Base-by-base conservation (phyloP, 352 stramenopile species). In the Pythium apleroticum region DNA sequence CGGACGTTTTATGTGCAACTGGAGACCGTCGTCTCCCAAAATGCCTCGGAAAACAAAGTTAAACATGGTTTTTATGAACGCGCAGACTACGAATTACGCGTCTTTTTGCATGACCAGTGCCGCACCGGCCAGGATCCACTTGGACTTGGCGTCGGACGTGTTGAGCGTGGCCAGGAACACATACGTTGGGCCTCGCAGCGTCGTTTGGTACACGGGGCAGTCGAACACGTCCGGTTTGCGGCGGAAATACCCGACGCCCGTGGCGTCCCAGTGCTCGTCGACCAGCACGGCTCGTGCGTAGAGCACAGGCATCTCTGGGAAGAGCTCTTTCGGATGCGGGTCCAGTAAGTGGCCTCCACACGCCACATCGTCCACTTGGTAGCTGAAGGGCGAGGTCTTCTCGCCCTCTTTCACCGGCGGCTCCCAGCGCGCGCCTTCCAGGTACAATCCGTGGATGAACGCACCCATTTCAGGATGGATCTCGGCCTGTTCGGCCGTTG, bases 131-230 rank as follows among this genome's bases (percentile, higher is more conserved):
- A 98, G 63, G 15, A 91, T 90, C 97, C 97, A 99, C 72, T 98
- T 98, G 43, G 82, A 75, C 63, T 92, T 88, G 9, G 74, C 61
- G 10, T 78, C 72, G 14, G 77, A 71, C 11, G 93, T 98, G 67
- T 92, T 91, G 17, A 99, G 75, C 48, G 96, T 98, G 19, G 95
- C 94, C n/a, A 98, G 76, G 71, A 98, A 98, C 9, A 99, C 84
- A 71, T 97, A 99, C 19, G 94, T 98, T n/a, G 96, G 91, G 1
- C 96, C 96, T 39, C 97, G 81, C 63, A 95, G 91, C 55, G 90
- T 98, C 33, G 97, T 99, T 52, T 98, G 91, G 71, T 99, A 99
- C 46, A 99, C 89, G 37, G 97, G 97, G 57, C 90, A 98, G 64
- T 99, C 94, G 68, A 98, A 98, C 7, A 98, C 78, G 48, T 93